phyloP scores from a whole-genome alignment of 371 early-diverging fungal genomes.

The Lichtheimia corymbifera region DNA sequence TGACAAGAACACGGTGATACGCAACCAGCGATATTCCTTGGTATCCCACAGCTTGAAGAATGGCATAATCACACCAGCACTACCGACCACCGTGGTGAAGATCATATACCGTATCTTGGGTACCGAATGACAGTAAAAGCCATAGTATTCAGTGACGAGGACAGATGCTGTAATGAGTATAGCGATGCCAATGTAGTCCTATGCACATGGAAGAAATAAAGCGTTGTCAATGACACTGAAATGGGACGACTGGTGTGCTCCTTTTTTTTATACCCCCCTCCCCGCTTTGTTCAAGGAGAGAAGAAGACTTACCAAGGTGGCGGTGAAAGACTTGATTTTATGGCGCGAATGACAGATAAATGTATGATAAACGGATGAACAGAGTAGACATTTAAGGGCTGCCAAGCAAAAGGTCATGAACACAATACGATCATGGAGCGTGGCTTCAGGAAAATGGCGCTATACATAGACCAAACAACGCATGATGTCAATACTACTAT shows the following conservation, averaged over 20 bases:
- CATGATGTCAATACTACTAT: not conserved
- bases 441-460: conserved; percentile 56
- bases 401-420: conserved; percentile 63
- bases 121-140: conserved; percentile 60
- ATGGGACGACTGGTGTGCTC: no score
- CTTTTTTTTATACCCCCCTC: no score
- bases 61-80: conserved; percentile 59
- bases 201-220: not conserved
- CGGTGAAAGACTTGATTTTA: conserved; percentile 61
- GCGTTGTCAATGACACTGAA: no score
- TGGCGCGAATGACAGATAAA: conserved; percentile 65
- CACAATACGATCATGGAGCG: conserved; percentile 50
- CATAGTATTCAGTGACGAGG: conserved; percentile 62
- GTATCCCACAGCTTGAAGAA: conserved; percentile 63
- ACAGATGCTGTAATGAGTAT: conserved; percentile 68
- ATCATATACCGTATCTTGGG: conserved; percentile 51
- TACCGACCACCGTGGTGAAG: conserved; percentile 58
- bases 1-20: conserved; percentile 62
- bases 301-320: conserved; percentile 40
- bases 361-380: conserved; percentile 71
- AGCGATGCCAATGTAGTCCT: conserved; percentile 72
- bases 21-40: conserved; percentile 51
- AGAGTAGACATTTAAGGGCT: conserved; percentile 68
- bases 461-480: conserved; percentile 8
- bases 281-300: not conserved